A percentile compares a stretch with the other conserved stretches of the same genome.
These are phyloP conservation scores for Trichoderma sp. DNA, from an alignment of 2,329 filamentous ascomycete genomes.

Conservation along the genomic window DNA sequence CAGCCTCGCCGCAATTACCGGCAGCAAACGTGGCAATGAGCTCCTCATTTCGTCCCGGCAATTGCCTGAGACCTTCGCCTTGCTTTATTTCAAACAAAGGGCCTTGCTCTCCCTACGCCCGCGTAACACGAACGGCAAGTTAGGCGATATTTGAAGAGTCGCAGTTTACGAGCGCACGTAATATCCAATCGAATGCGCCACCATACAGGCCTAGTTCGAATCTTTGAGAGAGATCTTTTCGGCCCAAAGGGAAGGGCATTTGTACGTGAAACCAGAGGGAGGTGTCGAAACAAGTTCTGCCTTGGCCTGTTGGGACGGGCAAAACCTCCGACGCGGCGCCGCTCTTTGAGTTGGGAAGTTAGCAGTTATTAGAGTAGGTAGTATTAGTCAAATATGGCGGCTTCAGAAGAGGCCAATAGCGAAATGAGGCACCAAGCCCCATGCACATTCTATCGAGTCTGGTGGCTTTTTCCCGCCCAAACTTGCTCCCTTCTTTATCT, in stretches of 20 bases:
- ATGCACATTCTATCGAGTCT: background rate
- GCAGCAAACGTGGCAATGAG: background rate
- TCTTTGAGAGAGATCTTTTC: background rate
- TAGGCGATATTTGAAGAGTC: slow-evolving; percentile 12
- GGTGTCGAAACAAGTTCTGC: background rate
- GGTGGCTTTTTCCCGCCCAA: background rate
- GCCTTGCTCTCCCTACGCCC: background rate
- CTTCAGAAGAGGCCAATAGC: background rate
- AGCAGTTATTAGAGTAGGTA: background rate
- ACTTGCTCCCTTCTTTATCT: background rate
- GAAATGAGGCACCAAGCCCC: background rate
- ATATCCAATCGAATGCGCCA: slow-evolving; percentile 5
- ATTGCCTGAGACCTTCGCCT: background rate
- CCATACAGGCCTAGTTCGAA: background rate
- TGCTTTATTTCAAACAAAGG: background rate
- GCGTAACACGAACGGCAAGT: background rate
- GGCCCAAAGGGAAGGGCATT: background rate
- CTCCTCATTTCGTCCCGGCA: background rate
- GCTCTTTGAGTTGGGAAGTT: background rate
- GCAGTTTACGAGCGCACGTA: slow-evolving; percentile 4
- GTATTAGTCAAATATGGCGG: background rate
- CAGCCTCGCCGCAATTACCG: background rate
- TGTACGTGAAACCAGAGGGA: slow-evolving; percentile 1
- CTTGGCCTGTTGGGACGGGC: background rate
- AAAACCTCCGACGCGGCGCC: background rate